Evolutionary conservation across 345 rosid genomes (phyloP).

Genomic region (Euclidium syriacum): DNA sequence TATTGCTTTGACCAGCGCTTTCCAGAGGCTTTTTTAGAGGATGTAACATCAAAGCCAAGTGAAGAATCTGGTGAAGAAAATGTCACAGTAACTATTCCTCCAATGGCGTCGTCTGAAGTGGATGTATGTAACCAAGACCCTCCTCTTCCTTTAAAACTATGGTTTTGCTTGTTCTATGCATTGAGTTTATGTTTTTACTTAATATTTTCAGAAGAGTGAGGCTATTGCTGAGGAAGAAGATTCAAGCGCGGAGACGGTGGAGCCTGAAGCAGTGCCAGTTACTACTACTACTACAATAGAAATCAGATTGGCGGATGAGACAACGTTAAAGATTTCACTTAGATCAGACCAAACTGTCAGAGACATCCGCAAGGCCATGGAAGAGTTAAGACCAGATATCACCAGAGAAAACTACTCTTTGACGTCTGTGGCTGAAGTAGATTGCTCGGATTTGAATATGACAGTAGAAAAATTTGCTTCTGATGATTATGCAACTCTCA

Average conservation of each 20-base stretch:
- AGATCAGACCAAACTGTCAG: constrained; percentile 13
- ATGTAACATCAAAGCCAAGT: neutral
- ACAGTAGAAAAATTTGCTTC: neutral
- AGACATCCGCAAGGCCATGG: constrained; percentile 12
- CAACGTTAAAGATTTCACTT: neutral
- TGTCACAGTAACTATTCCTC: neutral
- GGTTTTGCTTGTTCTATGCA: neutral
- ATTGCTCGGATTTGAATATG: neutral
- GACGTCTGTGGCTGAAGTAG: neutral
- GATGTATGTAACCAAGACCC: constrained; percentile 11
- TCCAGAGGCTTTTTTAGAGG: too few relatives aligned
- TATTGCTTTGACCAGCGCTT: neutral
- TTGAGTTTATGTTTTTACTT: neutral
- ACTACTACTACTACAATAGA: neutral
- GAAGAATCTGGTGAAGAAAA: neutral
- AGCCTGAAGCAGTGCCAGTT: neutral
- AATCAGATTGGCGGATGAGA: neutral
- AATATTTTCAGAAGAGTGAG: neutral
- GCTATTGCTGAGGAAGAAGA: constrained; percentile 8
- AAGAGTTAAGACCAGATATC: neutral
- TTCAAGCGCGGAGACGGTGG: neutral
- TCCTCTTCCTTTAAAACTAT: neutral
- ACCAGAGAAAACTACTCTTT: neutral
- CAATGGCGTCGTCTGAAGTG: constrained; percentile 5
- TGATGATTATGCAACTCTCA: neutral